Evolutionary conservation across 805 yeast genomes (phyloP), one percentile per base, ranked within the genome.

Genomic region (Soucietia sequanensis): DNA sequence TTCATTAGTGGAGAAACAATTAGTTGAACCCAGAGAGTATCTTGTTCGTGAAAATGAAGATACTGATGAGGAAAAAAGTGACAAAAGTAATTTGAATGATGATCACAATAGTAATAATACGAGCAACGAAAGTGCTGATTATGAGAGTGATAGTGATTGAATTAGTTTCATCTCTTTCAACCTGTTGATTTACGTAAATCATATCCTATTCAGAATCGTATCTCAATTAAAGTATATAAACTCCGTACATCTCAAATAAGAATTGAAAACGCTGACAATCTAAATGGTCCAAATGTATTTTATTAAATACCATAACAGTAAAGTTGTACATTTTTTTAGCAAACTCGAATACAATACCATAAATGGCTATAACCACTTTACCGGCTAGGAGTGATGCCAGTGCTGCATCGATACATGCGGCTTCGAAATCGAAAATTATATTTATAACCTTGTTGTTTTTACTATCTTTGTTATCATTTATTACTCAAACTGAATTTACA

Each of bases 401-500:
- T 19, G 50, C 46, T 12, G 47, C 56, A 7, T 44, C 55, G 16
- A 45, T 35, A n/a, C 49, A 47, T 29, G 43, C 41, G 33, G 53
- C 60, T 3, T 64, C 71, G 8, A 53, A 45, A 37, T 49, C 67
- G n/a, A 68, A 68, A 46, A 46, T 68, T 31, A 34, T 58, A n/a
- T 62, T 58, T 38, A 60, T 68, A 5, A 47, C 44, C 11, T 28
- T 54, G 2, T 50, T 67, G 21, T 68, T 68, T 35, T 29, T 65
- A 21, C 32, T 62, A 14, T 63, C 71, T 18, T 48, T 67, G 39
- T 49, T 75, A 6, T 50, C 89, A 3, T 88, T 88, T 59, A 89
- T 88, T 4, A 50, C 72, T 11, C 96, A 87, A 53, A 87, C 96
- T 0, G 96, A 87, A 54, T 65, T 81, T 40, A 85, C 95, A 2